These are phyloP conservation scores for Polysphondylium violaceum DNA, from an alignment of 78 protist genomes.

Conservation along the genomic window DNA sequence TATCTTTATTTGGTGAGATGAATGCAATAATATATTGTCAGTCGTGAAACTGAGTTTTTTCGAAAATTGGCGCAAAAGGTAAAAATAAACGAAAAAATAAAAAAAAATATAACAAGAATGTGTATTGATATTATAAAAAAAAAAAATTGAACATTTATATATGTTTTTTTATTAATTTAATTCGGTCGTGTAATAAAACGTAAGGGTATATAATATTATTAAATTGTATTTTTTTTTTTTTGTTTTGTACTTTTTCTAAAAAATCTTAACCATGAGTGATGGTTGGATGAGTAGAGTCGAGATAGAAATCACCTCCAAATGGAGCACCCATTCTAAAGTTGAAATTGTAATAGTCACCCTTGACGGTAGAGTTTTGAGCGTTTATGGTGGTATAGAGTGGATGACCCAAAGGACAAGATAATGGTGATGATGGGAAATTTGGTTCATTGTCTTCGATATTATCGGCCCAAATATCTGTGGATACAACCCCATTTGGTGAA, in stretches of 20 bases:
- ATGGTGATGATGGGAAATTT: conserved; percentile 7
- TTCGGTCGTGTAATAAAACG: no score
- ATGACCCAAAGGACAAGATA: conserved; percentile 23
- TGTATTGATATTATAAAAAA: no score
- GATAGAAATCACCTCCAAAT: conserved; percentile 38
- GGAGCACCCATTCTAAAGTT: conserved; percentile 76
- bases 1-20: no score
- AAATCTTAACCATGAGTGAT: conserved; percentile 64
- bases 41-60: no score
- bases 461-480: conserved; percentile 54
- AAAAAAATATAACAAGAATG: no score
- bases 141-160: no score
- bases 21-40: no score
- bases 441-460: conserved; percentile 27
- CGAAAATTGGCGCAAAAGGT: no score
- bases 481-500: background rate
- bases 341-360: conserved; percentile 62
- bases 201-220: background rate
- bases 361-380: background rate
- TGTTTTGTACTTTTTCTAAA: background rate
- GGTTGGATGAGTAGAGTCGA: conserved; percentile 40
- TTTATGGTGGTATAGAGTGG: background rate
- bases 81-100: no score
- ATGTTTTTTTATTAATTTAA: no score
- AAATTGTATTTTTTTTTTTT: background rate